Evolutionary conservation across 2,329 filamentous ascomycete species (phyloP).

Genomic region (Grosmannia serpens): DNA sequence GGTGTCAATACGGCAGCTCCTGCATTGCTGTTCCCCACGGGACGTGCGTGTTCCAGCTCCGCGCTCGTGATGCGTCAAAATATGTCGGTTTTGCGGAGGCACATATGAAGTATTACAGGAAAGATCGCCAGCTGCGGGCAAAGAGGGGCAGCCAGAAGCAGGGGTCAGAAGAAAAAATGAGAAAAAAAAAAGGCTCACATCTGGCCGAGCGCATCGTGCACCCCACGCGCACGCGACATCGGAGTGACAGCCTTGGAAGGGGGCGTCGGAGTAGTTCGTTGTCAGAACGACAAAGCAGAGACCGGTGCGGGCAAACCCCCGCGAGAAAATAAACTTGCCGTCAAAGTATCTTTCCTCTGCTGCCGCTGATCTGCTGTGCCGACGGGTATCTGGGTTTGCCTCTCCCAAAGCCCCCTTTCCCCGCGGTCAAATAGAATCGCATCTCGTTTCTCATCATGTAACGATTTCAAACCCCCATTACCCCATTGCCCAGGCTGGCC

Average conservation of each 20-base stretch:
- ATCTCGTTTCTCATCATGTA: conserved; percentile 7
- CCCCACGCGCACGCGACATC: not conserved
- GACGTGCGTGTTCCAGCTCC: not conserved
- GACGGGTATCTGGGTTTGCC: not conserved
- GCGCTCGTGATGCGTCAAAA: not conserved
- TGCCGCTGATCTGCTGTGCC: not conserved
- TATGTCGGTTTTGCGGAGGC: not conserved
- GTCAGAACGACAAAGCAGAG: not conserved
- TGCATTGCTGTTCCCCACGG: not conserved
- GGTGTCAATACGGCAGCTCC: not conserved
- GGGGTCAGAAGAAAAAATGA: not conserved
- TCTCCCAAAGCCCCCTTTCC: not conserved
- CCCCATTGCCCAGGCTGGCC: conserved; percentile 1
- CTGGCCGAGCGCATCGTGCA: not conserved
- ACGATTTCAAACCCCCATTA: conserved; percentile 10
- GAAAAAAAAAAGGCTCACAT: not conserved
- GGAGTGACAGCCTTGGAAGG: not conserved
- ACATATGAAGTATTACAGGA: not conserved
- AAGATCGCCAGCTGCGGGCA: not conserved
- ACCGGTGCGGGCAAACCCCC: not conserved
- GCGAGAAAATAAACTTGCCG: not conserved
- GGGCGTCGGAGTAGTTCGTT: not conserved
- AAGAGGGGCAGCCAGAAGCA: not conserved
- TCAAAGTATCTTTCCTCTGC: not conserved
- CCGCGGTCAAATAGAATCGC: conserved; percentile 1